Evolutionary conservation across 192 early-diverging fungal species (phyloP), one percentile per base, ranked within the genome.

Genomic region (Polychytrium aggregatum): DNA sequence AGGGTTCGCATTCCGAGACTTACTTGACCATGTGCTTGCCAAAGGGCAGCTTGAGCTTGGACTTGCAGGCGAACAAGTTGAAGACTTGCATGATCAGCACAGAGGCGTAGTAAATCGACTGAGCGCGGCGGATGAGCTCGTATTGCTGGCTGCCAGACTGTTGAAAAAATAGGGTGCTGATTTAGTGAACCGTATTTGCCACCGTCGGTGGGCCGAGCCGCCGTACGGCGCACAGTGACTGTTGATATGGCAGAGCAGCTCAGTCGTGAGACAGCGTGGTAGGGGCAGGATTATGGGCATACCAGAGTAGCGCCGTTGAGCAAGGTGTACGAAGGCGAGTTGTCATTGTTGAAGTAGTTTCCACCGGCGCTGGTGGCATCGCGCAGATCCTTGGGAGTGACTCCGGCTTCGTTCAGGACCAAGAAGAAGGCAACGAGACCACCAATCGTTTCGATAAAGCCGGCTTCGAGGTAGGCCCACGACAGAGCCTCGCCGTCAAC

Each of bases 61-160:
- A 76, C 74, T 95, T 97, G 70, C 83, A 86, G 17, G 85, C 84
- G 60, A 97, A 95, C 72, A 91, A 56, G 70, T 97, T 97, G 75
- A 90, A 93, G 49, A 86, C 79, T 59, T 97, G 93, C 67, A 81
- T 70, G 59, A 92, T 81, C 71, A 90, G 69, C 20, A 97, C 73
- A 31, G 73, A 67, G 16, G 86, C 64, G 60, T 88, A 92, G 53
- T 77, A 78, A 9, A 68, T 78, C 4, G 89, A 86, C 50, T 90
- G 88, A 6, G 84, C 93, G 53, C 86, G 78, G 43, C 68, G 68
- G 10, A 87, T 57, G 6, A 83, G 68, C 31, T 81, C 74, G 20
- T 72, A 56, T 67, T 93, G 82, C 1, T 65, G 56, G 7, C 58
- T 59, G 17, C 52, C 48, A 11, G 43, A 31, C 63, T 61, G n/a